phyloP scores from a whole-genome alignment of 257 asterid genomes.

The Ocimum tenuiflorum region DNA sequence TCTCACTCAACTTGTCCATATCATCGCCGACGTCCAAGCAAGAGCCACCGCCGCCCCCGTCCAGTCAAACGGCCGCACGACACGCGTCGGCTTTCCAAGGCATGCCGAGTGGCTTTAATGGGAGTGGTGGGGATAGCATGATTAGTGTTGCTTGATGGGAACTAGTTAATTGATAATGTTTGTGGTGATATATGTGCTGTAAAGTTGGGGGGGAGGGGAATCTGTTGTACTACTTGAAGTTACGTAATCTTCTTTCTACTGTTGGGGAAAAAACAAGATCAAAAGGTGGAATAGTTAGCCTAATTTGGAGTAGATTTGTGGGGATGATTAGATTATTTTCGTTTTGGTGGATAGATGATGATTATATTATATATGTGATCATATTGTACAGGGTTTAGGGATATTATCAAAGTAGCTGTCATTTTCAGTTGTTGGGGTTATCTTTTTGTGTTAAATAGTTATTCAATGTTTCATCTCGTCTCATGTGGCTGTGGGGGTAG shows the following conservation, averaged over 20 bases:
- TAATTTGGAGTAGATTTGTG: constrained; percentile 31
- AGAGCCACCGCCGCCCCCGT: constrained; percentile 15
- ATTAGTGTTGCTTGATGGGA: constrained; percentile 80
- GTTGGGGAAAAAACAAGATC: neutral
- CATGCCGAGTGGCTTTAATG: constrained; percentile 55
- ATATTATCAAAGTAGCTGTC: constrained; percentile 28
- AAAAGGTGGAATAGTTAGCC: constrained; percentile 23
- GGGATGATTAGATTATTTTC: too few relatives aligned
- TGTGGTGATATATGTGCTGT: constrained; percentile 40
- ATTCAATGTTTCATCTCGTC: constrained; percentile 3
- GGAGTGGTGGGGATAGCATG: constrained; percentile 78
- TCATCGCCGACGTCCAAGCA: constrained; percentile 21
- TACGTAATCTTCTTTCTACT: constrained; percentile 8
- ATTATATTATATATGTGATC: constrained; percentile 18
- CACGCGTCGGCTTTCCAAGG: constrained; percentile 51
- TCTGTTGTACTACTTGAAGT: constrained; percentile 13
- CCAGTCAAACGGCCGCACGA: constrained; percentile 29
- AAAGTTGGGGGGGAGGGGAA: constrained; percentile 21
- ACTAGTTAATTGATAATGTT: constrained; percentile 9
- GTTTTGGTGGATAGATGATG: too few relatives aligned
- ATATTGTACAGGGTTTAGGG: constrained; percentile 26
- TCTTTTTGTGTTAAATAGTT: constrained; percentile 15
- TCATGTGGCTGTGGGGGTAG: constrained; percentile 21
- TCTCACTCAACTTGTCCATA: too few relatives aligned
- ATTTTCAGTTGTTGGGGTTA: constrained; percentile 21